Evolutionary conservation across 805 yeast genomes (phyloP).

Genomic region (Pichia gijzeniarum): DNA sequence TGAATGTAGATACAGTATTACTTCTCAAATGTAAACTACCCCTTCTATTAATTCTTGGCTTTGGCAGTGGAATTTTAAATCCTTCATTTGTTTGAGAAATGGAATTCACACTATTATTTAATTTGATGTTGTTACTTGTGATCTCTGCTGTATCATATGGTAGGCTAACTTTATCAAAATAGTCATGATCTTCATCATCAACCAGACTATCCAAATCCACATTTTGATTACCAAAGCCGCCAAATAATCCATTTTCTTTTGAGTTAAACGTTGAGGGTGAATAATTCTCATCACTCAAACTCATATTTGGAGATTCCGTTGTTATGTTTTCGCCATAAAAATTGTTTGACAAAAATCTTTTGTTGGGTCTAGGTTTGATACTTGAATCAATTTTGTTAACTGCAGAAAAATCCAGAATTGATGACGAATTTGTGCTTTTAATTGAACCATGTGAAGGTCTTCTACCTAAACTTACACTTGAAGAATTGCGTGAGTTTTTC

Average conservation of each 20-base stretch:
- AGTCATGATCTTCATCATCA: slow-evolving; percentile 14
- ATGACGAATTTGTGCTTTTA: slow-evolving; percentile 16
- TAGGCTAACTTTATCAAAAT: slow-evolving; percentile 4
- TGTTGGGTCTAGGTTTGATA: slow-evolving; percentile 6
- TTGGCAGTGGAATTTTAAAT: slow-evolving; percentile 12
- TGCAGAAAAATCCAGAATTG: slow-evolving; percentile 22
- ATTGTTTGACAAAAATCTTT: slow-evolving; percentile 1
- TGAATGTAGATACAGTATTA: slow-evolving; percentile 22
- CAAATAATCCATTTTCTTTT: slow-evolving; percentile 18
- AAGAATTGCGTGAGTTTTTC: slow-evolving; percentile 19
- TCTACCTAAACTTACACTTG: slow-evolving; percentile 13
- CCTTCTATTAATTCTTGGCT: slow-evolving; percentile 5
- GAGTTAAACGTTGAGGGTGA: neutral
- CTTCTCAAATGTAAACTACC: slow-evolving; percentile 20
- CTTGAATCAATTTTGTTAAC: slow-evolving; percentile 13
- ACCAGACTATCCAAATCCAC: slow-evolving; percentile 23
- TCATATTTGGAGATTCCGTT: neutral
- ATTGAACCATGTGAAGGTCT: slow-evolving; percentile 13
- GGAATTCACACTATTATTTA: neutral
- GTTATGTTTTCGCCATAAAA: too few relatives aligned
- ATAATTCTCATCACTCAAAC: slow-evolving; percentile 1
- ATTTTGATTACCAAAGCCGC: slow-evolving; percentile 21
- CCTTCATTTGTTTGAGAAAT: slow-evolving; percentile 1
- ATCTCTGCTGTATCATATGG: neutral
- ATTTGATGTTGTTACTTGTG: neutral